These are phyloP conservation scores for Earliella scabrosa DNA, from an alignment of 1,284 basidiomycete species.

Conservation along the genomic window DNA sequence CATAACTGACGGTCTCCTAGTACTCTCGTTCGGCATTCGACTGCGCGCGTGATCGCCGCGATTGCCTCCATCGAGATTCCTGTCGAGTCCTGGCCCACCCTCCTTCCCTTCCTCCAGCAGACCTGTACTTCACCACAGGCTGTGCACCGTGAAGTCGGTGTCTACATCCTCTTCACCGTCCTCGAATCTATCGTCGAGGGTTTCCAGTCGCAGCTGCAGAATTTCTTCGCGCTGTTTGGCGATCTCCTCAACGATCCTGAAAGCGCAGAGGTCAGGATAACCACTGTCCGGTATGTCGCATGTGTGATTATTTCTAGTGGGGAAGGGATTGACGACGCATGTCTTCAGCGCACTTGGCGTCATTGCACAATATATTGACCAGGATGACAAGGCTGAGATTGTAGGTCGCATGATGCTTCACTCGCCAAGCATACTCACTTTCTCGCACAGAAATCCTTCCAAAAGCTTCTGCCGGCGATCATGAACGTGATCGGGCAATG, in stretches of 20 bases:
- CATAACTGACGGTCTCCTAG: slow-evolving; percentile 48
- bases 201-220: slow-evolving; percentile 79
- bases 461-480: slow-evolving; percentile 88
- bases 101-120: slow-evolving; percentile 88
- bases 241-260: slow-evolving; percentile 86
- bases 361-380: slow-evolving; percentile 92
- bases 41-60: slow-evolving; percentile 91
- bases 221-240: slow-evolving; percentile 85
- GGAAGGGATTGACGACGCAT: slow-evolving; percentile 9
- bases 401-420: slow-evolving; percentile 51
- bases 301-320: neutral
- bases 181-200: slow-evolving; percentile 92
- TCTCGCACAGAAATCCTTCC: slow-evolving; percentile 77
- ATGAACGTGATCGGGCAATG: slow-evolving; percentile 89
- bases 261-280: slow-evolving; percentile 90
- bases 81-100: slow-evolving; percentile 81
- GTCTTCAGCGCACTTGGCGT: slow-evolving; percentile 81
- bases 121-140: slow-evolving; percentile 75
- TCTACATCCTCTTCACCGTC: slow-evolving; percentile 91
- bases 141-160: slow-evolving; percentile 87
- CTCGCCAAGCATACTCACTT: slow-evolving; percentile 1
- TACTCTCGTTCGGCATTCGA: slow-evolving; percentile 86
- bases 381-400: slow-evolving; percentile 87
- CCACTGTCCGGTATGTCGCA: slow-evolving; percentile 72
- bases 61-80: slow-evolving; percentile 93